Conservation (phyloP, 495 filamentous ascomycete genomes). For the Xylaria scruposa region DNA sequence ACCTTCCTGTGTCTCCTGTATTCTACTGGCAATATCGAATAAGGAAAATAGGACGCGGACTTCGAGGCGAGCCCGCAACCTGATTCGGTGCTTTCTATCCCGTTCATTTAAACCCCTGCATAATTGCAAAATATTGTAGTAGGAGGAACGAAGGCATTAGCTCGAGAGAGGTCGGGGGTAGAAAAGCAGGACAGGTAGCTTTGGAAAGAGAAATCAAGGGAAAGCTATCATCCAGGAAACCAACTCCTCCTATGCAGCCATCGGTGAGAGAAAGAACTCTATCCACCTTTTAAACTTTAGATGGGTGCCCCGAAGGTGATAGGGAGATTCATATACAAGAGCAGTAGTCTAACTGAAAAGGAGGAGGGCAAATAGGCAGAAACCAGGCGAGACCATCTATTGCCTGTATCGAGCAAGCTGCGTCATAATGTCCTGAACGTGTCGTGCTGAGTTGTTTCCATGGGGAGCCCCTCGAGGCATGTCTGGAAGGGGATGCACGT, state of each 20-base stretch:
- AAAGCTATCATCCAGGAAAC: not conserved
- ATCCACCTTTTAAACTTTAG: not conserved
- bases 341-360: not conserved
- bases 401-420: constrained; percentile 54
- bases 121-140: not conserved
- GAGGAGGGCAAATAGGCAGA: not conserved
- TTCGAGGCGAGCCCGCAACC: too few species aligned
- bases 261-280: not conserved
- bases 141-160: not conserved
- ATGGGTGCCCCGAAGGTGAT: not conserved
- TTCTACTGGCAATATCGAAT: not conserved
- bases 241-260: constrained; percentile 3
- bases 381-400: constrained; percentile 30
- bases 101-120: not conserved
- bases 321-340: not conserved
- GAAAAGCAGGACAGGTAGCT: not conserved
- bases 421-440: constrained; percentile 59
- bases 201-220: not conserved
- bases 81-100: not conserved
- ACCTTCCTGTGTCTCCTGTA: not conserved
- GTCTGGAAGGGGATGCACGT: constrained; percentile 31
- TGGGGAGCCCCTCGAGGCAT: constrained; percentile 35
- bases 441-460: constrained; percentile 42
- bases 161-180: not conserved
- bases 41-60: not conserved